Percentiles rank a stretch among this genome's conserved stretches.
phyloP scores from a whole-genome alignment of 345 rosid species.

The Eucalyptus dawsonii region DNA sequence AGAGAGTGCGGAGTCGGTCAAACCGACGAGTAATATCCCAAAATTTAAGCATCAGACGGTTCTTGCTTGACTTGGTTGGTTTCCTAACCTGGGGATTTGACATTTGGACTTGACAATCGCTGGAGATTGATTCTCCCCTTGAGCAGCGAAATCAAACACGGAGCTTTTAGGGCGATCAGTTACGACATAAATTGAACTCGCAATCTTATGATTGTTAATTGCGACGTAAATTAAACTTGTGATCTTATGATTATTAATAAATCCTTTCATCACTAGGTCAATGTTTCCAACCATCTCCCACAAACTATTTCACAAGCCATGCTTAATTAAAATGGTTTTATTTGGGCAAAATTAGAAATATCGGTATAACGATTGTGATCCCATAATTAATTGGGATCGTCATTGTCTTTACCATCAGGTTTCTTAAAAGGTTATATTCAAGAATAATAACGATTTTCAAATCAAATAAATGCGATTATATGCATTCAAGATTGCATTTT shows the following conservation, averaged over 20 bases:
- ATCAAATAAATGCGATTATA: not conserved
- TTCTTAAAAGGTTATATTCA: not conserved
- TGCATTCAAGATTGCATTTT: not conserved
- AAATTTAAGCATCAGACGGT: not conserved
- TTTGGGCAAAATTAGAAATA: not conserved
- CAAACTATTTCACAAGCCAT: not conserved
- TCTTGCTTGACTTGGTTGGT: not conserved
- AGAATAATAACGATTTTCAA: not conserved
- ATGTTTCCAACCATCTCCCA: not conserved
- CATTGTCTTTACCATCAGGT: not conserved
- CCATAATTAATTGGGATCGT: not conserved
- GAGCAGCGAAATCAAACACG: not conserved
- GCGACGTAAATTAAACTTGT: not conserved
- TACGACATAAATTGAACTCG: not conserved
- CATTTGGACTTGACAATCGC: not conserved
- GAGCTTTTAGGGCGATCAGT: not conserved
- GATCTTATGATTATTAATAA: not conserved
- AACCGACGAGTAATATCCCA: not conserved
- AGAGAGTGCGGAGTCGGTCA: not conserved
- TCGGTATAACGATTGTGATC: not conserved
- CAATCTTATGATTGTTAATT: not conserved
- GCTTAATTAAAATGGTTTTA: not conserved
- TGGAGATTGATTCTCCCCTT: not conserved
- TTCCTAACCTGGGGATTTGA: not conserved
- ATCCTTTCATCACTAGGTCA: not conserved